A percentile compares a stretch with the other conserved stretches of the same genome.
Conservation (phyloP, 2,329 filamentous ascomycete genomes). For the Aureobasidium sp. region DNA sequence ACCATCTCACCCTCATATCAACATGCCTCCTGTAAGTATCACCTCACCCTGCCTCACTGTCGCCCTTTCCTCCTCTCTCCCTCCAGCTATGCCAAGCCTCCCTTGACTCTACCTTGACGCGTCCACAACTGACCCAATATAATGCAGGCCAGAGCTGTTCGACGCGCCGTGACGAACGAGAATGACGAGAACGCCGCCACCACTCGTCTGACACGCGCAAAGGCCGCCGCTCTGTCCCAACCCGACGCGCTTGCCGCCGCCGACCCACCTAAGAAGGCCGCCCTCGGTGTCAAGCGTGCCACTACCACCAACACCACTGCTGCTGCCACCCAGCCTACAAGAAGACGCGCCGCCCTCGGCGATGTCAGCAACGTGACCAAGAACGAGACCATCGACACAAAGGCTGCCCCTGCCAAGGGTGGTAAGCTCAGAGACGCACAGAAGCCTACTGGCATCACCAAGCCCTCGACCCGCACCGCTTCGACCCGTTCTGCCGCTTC, state of each 20-base stretch:
- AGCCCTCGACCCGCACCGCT: conserved; percentile 50
- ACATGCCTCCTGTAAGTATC: conserved; percentile 33
- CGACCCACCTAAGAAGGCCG: conserved; percentile 49
- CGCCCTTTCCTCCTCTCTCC: not conserved
- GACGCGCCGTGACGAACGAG: conserved; percentile 76
- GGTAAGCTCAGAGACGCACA: conserved; percentile 48
- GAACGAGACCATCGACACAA: conserved; percentile 62
- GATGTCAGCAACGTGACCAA: conserved; percentile 96
- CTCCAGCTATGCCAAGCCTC: not conserved
- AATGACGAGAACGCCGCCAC: conserved; percentile 80
- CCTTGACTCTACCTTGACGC: conserved; percentile 19
- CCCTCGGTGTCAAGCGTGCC: conserved; percentile 38
- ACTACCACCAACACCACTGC: conserved; percentile 32
- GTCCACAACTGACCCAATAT: conserved; percentile 35
- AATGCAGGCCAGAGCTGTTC: conserved; percentile 60
- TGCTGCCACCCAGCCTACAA: conserved; percentile 42
- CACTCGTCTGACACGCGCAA: conserved; percentile 86
- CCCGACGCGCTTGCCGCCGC: conserved; percentile 45
- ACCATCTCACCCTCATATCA: conserved; percentile 18
- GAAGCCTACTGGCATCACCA: conserved; percentile 76
- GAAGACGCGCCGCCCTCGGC: conserved; percentile 78
- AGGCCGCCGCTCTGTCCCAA: conserved; percentile 62
- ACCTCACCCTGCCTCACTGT: not conserved
- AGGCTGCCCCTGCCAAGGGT: conserved; percentile 51
- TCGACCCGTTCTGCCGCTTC: conserved; percentile 57